These are phyloP conservation scores for Nakazawaea peltata DNA, from an alignment of 805 yeast species.

Conservation along the genomic window DNA sequence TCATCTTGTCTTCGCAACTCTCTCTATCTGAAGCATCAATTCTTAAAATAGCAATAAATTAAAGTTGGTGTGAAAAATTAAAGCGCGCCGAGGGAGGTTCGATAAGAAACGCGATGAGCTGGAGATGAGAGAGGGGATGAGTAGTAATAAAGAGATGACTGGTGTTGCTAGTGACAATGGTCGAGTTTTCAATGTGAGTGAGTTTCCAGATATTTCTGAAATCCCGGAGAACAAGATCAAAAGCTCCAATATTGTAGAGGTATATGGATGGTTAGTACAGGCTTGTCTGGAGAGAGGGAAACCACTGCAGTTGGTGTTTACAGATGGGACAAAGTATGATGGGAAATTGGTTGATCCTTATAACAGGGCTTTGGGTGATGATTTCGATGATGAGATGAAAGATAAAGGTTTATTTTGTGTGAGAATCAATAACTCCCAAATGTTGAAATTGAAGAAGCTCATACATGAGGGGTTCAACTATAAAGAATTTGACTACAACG, in stretches of 20 bases:
- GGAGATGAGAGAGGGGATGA: neutral
- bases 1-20: too few species aligned
- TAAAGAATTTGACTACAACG: neutral
- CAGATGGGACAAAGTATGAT: slow-evolving; percentile 5
- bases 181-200: too few species aligned
- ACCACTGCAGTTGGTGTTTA: slow-evolving; percentile 1
- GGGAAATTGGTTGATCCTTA: neutral
- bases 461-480: neutral
- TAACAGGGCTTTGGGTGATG: neutral
- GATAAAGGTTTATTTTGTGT: neutral
- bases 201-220: neutral
- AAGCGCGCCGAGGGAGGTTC: too few species aligned
- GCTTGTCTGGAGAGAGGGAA: neutral
- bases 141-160: too few species aligned
- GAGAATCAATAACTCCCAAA: slow-evolving; percentile 1
- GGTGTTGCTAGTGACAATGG: too few species aligned
- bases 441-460: neutral
- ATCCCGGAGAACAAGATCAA: slow-evolving; percentile 6
- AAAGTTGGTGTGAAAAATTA: too few species aligned
- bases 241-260: slow-evolving; percentile 1
- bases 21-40: too few species aligned
- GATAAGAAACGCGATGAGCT: too few species aligned
- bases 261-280: slow-evolving; percentile 2
- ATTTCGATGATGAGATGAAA: neutral
- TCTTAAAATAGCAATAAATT: too few species aligned